A percentile compares a stretch with the other conserved stretches of the same genome.
These are phyloP conservation scores for Gleditsia sinensis DNA, from an alignment of 306 rosid species.

Conservation along the genomic window DNA sequence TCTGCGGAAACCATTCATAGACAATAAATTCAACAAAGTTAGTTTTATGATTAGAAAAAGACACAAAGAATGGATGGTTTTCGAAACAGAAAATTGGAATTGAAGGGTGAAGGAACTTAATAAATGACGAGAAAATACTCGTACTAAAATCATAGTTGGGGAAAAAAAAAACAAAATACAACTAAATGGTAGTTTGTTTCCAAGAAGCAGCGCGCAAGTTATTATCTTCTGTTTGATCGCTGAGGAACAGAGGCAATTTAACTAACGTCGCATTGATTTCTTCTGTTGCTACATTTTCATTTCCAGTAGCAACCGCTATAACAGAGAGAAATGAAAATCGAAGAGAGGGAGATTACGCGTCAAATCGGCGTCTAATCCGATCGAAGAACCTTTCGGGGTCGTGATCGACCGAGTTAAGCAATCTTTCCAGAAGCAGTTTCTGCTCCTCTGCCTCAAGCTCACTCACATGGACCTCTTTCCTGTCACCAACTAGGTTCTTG, in stretches of 20 bases:
- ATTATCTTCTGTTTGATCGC: neutral
- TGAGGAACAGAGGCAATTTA: neutral
- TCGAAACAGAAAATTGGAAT: too few relatives aligned
- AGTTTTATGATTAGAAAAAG: too few relatives aligned
- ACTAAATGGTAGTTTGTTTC: too few relatives aligned
- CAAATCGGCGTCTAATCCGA: conserved; percentile 71
- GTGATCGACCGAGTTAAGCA: conserved; percentile 53
- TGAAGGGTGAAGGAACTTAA: too few relatives aligned
- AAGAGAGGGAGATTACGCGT: conserved; percentile 55
- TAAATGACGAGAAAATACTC: too few relatives aligned
- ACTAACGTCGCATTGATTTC: neutral
- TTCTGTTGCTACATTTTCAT: conserved; percentile 1
- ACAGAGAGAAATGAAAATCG: neutral
- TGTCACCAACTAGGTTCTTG: conserved; percentile 60
- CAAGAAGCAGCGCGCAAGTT: too few relatives aligned
- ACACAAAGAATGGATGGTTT: too few relatives aligned
- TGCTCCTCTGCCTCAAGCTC: conserved; percentile 68
- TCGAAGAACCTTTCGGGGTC: conserved; percentile 72
- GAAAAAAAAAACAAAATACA: neutral
- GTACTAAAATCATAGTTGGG: neutral
- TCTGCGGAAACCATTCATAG: conserved; percentile 44
- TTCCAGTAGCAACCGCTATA: conserved; percentile 7
- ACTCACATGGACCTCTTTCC: conserved; percentile 63
- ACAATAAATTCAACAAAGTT: neutral
- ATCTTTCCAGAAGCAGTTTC: conserved; percentile 63